phyloP scores from a whole-genome alignment of 176 grass and related monocot species.

The Musa acuminata region DNA sequence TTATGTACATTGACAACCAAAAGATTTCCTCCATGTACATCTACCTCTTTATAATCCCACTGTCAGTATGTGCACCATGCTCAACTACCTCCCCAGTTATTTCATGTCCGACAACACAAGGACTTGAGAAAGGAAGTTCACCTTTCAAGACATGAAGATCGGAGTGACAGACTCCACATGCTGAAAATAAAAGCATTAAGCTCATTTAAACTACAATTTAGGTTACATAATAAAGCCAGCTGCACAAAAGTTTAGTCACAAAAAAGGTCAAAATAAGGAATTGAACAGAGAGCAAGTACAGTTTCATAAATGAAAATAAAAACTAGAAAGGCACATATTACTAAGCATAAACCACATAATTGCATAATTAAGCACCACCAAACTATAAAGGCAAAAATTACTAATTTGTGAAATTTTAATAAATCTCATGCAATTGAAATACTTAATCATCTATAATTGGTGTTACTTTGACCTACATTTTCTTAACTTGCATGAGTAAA shows the following conservation, averaged over 20 bases:
- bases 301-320: no score
- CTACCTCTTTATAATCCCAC: conserved; percentile 54
- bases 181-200: conserved; percentile 31
- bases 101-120: conserved; percentile 90
- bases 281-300: no score
- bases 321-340: no score
- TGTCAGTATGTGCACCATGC: conserved; percentile 60
- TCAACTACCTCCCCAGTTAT: conserved; percentile 97
- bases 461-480: not conserved
- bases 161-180: conserved; percentile 83
- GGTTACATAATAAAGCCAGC: not conserved
- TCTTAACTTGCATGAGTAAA: not conserved
- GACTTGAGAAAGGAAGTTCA: conserved; percentile 75
- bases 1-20: not conserved
- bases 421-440: not conserved
- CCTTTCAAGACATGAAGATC: conserved; percentile 98
- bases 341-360: no score
- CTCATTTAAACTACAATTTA: not conserved
- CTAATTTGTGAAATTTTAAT: no score
- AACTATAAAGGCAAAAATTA: no score
- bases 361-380: no score
- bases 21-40: conserved; percentile 7
- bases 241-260: not conserved
- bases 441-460: not conserved
- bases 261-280: not conserved